A percentile compares a stretch with the other conserved stretches of the same genome.
Evolutionary conservation across 2,329 filamentous ascomycete species (phyloP).

Genomic region (Verticillium nonalfalfae): DNA sequence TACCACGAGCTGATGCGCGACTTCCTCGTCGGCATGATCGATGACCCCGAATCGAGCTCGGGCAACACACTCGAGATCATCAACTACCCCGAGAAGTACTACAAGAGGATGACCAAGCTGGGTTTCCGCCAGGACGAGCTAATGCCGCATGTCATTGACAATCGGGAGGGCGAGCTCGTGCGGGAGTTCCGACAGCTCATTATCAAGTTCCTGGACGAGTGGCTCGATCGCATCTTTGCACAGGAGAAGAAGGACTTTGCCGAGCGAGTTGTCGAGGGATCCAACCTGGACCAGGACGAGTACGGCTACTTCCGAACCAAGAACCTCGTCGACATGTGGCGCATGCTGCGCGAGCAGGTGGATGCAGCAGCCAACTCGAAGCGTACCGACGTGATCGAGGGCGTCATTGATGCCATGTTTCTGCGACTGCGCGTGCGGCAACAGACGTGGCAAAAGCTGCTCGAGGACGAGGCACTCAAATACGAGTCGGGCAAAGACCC

Average conservation of each 20-base stretch:
- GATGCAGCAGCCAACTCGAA: constrained; percentile 78
- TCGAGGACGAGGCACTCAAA: constrained; percentile 75
- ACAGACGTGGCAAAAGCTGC: constrained; percentile 77
- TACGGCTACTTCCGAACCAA: constrained; percentile 89
- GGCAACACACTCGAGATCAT: constrained; percentile 87
- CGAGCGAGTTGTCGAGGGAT: constrained; percentile 65
- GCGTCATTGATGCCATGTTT: constrained; percentile 95
- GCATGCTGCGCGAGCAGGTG: constrained; percentile 92
- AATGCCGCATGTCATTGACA: constrained; percentile 80
- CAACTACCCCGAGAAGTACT: constrained; percentile 93
- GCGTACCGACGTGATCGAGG: constrained; percentile 85
- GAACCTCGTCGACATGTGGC: constrained; percentile 91
- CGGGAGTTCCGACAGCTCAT: constrained; percentile 93
- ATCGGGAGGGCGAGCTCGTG: constrained; percentile 82
- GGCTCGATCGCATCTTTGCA: constrained; percentile 88
- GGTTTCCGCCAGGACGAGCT: constrained; percentile 74
- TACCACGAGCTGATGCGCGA: constrained; percentile 97
- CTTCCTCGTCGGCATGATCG: constrained; percentile 75
- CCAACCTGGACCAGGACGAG: constrained; percentile 77
- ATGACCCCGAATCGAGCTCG: constrained; percentile 78
- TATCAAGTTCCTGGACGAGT: constrained; percentile 91
- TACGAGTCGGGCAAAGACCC: constrained; percentile 54
- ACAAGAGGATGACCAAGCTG: constrained; percentile 89
- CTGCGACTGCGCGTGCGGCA: constrained; percentile 77
- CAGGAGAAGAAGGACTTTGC: constrained; percentile 78